Evolutionary conservation across 371 early-diverging fungal species (phyloP), one percentile per base, ranked within the genome.

Genomic region (Haplosporangium sp.): DNA sequence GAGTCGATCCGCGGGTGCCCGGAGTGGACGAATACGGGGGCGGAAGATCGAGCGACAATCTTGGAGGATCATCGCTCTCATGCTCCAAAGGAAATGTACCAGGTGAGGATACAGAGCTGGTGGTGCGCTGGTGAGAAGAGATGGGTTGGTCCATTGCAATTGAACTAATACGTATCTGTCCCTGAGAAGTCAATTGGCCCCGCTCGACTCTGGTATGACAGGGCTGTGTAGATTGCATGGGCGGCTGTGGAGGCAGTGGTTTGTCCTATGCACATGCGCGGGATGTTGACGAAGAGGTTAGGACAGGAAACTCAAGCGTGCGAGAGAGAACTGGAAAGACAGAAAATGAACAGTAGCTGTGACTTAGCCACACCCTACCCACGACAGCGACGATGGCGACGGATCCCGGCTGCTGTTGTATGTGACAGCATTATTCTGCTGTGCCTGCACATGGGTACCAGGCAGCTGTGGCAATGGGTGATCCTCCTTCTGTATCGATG

Each of bases 11-110:
- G 1, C 61, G 65, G 36, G 46, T 52, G 8, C 66, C 76, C 3
- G 62, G 47, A 5, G 57, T 18, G 41, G 38, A n/a, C 4, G 70
- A 69, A 14, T 75, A 75, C 3, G 76, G 70, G 20, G 76, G 76
- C 8, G 67, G 76, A n/a, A 63, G 58, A 8, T 72, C 71, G 5
- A 59, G 36, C 16, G 71, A 62, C 0, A 29, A 13, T 11, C 66
- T 53, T 52, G 69, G 56, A 21, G 29, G 20, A 18, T 18, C 51
- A n/a, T n/a, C n/a, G 43, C 18, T 10, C 12, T 55, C 46, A 2
- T 47, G 46, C 12, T 47, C 6, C 5, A 29, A 7, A 10, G 59
- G 20, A 36, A 14, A 40, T n/a, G n/a, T n/a, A n/a, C n/a, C n/a
- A 29, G 21, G 23, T n/a, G 23, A 29, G 46, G 59, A 47, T 20